Conservation (phyloP, 2,329 filamentous ascomycete genomes). For the Penicillium sp. region DNA sequence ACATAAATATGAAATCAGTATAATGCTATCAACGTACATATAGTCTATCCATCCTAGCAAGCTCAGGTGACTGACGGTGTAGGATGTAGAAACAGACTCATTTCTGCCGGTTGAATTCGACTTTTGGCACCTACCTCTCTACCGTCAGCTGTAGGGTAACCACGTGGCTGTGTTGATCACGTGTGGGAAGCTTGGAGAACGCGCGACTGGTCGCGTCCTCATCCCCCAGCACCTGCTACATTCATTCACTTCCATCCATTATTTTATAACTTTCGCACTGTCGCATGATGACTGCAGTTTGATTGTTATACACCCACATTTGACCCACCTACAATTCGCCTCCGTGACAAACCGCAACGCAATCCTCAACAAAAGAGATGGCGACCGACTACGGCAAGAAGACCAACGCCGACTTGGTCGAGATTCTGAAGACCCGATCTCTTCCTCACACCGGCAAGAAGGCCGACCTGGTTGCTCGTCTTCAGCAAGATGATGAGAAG, state of each 20-base stretch:
- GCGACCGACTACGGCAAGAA: constrained; percentile 48
- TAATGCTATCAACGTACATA: too few species aligned
- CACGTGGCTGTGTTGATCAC: background rate
- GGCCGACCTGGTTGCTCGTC: constrained; percentile 47
- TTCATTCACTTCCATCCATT: constrained; percentile 8
- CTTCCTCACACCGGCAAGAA: constrained; percentile 49
- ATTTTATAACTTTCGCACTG: background rate
- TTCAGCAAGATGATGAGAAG: constrained; percentile 43
- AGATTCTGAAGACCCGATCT: constrained; percentile 48
- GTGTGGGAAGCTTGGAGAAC: background rate
- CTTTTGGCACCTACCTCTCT: too few species aligned
- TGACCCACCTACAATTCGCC: background rate
- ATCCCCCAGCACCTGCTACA: background rate
- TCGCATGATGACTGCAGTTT: constrained; percentile 7
- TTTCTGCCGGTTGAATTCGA: too few species aligned
- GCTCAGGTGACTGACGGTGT: too few species aligned
- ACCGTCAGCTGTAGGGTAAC: too few species aligned
- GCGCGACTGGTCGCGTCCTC: constrained; percentile 7
- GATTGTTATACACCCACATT: background rate
- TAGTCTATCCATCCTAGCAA: too few species aligned
- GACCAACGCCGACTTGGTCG: constrained; percentile 48
- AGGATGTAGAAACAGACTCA: too few species aligned
- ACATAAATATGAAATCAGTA: too few species aligned
- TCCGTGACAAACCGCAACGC: background rate
- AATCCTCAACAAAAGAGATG: constrained; percentile 22